Base-by-base conservation (phyloP, 768 basidiomycete genomes). In the Cyclocybe cylindracea region DNA sequence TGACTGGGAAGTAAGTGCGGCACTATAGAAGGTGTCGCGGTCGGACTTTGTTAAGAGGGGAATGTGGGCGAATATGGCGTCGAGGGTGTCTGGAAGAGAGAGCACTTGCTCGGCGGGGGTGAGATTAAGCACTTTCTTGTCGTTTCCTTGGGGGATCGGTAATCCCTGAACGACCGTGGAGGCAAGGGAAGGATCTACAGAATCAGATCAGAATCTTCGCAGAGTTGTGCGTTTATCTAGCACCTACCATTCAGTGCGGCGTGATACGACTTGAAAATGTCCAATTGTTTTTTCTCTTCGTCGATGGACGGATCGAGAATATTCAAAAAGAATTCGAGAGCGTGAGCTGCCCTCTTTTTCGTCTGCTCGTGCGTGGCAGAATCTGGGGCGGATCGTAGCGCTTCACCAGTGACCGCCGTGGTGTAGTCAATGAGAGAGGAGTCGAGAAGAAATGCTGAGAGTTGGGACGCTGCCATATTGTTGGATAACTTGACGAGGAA, bases 181-280 rank as follows among this genome's bases (percentile, higher is more conserved):
- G 24, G 40, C 54, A 35, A 46, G n/a, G 29, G 13, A 54, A 51
- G 50, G 52, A 46, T 62, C 61, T 48, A 51, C 51, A 10, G 46
- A 7, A 18, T 34, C 8, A 37, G 46, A 7, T 38, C 29, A 19
- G 18, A 16, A 24, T 9, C 7, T 38, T 41, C 10, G 29, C 40
- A 47, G 24, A 33, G 31, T 35, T n/a, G 24, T 9, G 14, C 2
- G 29, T 50, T 43, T 32, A 36, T 13, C 44, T 52, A 10, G 53
- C 50, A 39, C 55, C 51, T 24, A 58, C 60, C 49, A 48, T 55
- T 40, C 41, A 53, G 55, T 53, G 51, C 14, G 39, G 24, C 6
- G 13, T 29, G 10, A 47, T 40, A 48, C 11, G 6, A 29, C 5
- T 32, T 13, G 18, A 50, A 56, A 11, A 18, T 36, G n/a, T 48